phyloP scores from a whole-genome alignment of 2,329 filamentous ascomycete genomes.

The Ascochyta rabiei region DNA sequence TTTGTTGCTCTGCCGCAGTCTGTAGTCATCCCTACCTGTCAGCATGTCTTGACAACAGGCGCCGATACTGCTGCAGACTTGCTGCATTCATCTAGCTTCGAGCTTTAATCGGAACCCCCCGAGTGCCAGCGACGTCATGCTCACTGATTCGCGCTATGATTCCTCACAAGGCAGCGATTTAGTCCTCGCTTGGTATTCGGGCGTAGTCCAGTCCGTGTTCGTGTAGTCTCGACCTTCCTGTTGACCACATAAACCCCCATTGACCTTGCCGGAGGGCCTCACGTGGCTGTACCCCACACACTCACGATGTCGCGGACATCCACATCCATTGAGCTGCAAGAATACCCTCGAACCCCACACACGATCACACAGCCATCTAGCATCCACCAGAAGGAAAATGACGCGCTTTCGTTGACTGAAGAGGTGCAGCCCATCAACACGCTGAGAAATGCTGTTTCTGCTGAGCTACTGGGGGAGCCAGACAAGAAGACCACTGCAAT shows the following conservation, averaged over 20 bases:
- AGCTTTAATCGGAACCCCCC: background rate
- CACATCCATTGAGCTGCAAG: conserved; percentile 36
- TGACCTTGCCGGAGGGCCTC: background rate
- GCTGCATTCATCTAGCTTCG: conserved; percentile 4
- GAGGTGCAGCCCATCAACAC: conserved; percentile 22
- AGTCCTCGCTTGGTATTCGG: background rate
- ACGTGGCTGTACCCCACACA: background rate
- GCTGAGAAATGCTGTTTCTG: conserved; percentile 16
- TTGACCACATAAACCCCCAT: background rate
- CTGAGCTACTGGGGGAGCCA: conserved; percentile 22
- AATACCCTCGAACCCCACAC: conserved; percentile 17
- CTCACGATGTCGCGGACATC: conserved; percentile 31
- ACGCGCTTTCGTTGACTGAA: conserved; percentile 11
- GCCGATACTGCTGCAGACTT: background rate
- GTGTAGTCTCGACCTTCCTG: background rate
- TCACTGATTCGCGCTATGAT: background rate
- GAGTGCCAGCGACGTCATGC: conserved; percentile 5
- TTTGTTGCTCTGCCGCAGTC: background rate
- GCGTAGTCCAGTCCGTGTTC: background rate
- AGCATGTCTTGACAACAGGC: background rate
- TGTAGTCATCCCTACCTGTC: background rate
- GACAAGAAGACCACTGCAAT: conserved; percentile 35
- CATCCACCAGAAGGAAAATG: conserved; percentile 21
- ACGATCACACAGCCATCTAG: conserved; percentile 20
- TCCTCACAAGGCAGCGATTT: background rate